Conservation (phyloP, 2,329 filamentous ascomycete genomes). For the Grosmannia penicillata region DNA sequence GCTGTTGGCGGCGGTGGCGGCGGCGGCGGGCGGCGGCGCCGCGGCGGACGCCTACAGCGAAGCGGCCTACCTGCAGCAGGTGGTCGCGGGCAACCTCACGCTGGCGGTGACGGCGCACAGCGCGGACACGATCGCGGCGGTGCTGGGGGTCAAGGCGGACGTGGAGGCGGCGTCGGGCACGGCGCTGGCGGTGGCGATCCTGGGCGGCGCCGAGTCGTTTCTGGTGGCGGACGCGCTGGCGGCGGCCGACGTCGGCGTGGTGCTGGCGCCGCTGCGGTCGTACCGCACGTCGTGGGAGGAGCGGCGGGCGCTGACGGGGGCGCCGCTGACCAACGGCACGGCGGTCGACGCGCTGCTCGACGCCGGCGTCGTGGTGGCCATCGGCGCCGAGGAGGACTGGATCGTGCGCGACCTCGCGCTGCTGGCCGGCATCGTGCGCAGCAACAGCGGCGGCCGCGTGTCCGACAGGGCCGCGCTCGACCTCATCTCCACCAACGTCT, state of each 20-base stretch:
- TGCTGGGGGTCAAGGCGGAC: slow-evolving; percentile 42
- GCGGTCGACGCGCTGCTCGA: slow-evolving; percentile 40
- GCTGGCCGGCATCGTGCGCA: slow-evolving; percentile 42
- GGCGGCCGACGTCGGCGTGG: slow-evolving; percentile 38
- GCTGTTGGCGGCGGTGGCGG: slow-evolving; percentile 33
- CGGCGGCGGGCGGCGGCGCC: not conserved
- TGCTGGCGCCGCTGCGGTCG: slow-evolving; percentile 43
- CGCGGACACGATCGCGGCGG: slow-evolving; percentile 45
- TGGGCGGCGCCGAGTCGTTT: slow-evolving; percentile 49
- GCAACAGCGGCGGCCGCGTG: slow-evolving; percentile 40
- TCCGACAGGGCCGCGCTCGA: slow-evolving; percentile 38
- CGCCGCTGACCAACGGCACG: slow-evolving; percentile 52
- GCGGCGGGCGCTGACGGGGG: slow-evolving; percentile 45
- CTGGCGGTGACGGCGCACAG: slow-evolving; percentile 46
- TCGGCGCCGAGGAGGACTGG: slow-evolving; percentile 49
- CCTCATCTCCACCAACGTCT: slow-evolving; percentile 41
- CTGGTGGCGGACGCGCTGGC: slow-evolving; percentile 44
- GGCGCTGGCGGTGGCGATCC: slow-evolving; percentile 35
- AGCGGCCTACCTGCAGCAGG: slow-evolving; percentile 33
- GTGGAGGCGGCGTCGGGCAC: slow-evolving; percentile 28
- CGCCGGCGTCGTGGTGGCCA: slow-evolving; percentile 42
- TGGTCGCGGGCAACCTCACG: slow-evolving; percentile 36
- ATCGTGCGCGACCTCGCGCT: slow-evolving; percentile 43
- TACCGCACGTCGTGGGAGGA: slow-evolving; percentile 44
- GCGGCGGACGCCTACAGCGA: slow-evolving; percentile 29